Percentiles rank a stretch among this genome's conserved stretches.
Conservation (phyloP, 2,329 filamentous ascomycete genomes). For the Calonectria crousiana region DNA sequence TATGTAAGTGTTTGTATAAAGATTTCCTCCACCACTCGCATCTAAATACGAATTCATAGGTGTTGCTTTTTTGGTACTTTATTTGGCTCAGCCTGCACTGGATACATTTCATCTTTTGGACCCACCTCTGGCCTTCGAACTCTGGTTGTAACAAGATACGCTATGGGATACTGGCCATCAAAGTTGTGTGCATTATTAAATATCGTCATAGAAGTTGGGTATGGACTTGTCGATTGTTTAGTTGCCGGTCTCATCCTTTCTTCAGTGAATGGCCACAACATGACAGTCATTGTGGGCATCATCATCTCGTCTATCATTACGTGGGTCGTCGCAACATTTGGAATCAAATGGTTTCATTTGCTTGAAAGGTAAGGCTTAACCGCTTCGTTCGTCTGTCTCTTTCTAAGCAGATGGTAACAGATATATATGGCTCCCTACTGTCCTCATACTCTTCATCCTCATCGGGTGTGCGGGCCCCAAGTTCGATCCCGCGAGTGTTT, state of each 20-base stretch:
- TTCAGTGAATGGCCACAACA: background rate
- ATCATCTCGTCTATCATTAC: background rate
- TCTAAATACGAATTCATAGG: background rate
- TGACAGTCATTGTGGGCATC: background rate
- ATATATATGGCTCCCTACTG: background rate
- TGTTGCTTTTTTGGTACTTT: background rate
- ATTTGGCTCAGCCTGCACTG: background rate
- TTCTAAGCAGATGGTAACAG: background rate
- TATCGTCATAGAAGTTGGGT: background rate
- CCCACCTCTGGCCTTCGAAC: background rate
- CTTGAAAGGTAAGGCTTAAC: background rate
- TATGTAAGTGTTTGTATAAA: background rate
- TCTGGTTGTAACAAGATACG: background rate
- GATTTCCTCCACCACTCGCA: rapidly evolving
- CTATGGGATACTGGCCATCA: background rate
- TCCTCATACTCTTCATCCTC: background rate
- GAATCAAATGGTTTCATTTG: background rate
- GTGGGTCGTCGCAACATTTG: background rate
- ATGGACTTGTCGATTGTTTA: background rate
- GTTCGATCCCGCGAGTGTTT: background rate
- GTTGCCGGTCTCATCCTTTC: background rate
- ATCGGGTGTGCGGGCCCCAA: background rate
- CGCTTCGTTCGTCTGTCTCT: too few species aligned
- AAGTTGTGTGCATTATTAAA: background rate
- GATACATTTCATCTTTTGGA: background rate